These are phyloP conservation scores for Bothriochloa decipiens DNA, from an alignment of 176 grass and related monocot species.

Conservation along the genomic window DNA sequence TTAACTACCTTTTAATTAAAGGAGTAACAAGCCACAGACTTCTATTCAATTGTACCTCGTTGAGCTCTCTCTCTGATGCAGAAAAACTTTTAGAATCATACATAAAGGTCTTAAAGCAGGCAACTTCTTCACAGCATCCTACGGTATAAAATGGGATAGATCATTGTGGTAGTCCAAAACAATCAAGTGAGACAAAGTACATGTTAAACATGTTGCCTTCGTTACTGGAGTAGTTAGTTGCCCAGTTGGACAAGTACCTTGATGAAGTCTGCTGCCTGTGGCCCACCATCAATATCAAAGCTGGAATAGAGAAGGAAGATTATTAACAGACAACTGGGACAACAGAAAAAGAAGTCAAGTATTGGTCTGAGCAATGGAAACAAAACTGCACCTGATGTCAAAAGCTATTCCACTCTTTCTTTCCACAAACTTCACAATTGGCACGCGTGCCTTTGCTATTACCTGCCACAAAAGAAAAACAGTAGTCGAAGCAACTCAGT, in stretches of 20 bases:
- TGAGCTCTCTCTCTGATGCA: constrained; percentile 99
- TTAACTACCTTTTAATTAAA: neutral
- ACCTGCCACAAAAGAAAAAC: constrained; percentile 63
- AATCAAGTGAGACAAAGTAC: neutral
- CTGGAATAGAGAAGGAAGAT: constrained; percentile 52
- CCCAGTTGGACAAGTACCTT: constrained; percentile 62
- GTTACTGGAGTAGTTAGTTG: neutral
- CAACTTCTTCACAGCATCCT: constrained; percentile 86
- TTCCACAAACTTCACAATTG: constrained; percentile 97
- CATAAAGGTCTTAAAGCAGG: constrained; percentile 88
- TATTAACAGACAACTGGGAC: constrained; percentile 15
- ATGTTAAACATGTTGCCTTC: neutral
- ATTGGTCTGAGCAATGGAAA: constrained; percentile 20
- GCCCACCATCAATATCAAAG: constrained; percentile 95
- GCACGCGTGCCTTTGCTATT: constrained; percentile 98
- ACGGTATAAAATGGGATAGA: constrained; percentile 26
- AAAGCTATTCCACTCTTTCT: constrained; percentile 84
- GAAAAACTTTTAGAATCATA: constrained; percentile 98
- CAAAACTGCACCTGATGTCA: constrained; percentile 79
- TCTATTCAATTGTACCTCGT: constrained; percentile 68
- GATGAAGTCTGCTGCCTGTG: constrained; percentile 88
- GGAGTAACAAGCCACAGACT: neutral
- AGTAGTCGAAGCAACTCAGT: neutral
- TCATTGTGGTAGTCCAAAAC: constrained; percentile 15
- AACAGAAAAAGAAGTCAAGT: neutral